A percentile compares a stretch with the other conserved stretches of the same genome.
Evolutionary conservation across 805 yeast genomes (phyloP).

Genomic region (Brettanomyces custersianus): DNA sequence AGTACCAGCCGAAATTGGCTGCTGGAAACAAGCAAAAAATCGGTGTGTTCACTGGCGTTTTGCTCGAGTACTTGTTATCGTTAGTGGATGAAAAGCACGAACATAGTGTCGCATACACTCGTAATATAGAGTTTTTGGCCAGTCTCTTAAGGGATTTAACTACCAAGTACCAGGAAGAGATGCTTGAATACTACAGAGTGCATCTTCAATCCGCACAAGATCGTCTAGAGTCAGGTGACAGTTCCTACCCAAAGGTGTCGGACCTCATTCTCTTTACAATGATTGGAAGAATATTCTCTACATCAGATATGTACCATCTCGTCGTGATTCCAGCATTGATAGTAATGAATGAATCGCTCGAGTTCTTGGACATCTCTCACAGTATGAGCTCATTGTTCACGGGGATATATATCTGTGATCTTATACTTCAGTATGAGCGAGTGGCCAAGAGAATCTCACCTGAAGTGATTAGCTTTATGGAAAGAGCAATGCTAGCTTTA

Average conservation of each 20-base stretch:
- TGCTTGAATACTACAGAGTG: slow-evolving; percentile 55
- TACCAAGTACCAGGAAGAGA: slow-evolving; percentile 51
- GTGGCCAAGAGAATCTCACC: slow-evolving; percentile 77
- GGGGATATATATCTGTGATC: slow-evolving; percentile 60
- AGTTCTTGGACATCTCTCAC: slow-evolving; percentile 33
- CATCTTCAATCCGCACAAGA: slow-evolving; percentile 47
- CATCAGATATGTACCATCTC: slow-evolving; percentile 92
- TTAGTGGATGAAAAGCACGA: slow-evolving; percentile 30
- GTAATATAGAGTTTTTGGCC: slow-evolving; percentile 30
- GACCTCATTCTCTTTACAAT: slow-evolving; percentile 64
- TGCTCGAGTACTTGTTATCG: slow-evolving; percentile 53
- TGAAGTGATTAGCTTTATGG: slow-evolving; percentile 56
- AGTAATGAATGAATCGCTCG: slow-evolving; percentile 61
- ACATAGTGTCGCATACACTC: slow-evolving; percentile 20
- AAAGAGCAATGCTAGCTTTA: slow-evolving; percentile 38
- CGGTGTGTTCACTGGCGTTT: slow-evolving; percentile 50
- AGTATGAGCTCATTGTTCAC: slow-evolving; percentile 29
- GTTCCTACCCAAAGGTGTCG: slow-evolving; percentile 29
- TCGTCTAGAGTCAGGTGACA: slow-evolving; percentile 31
- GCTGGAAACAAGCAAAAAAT: slow-evolving; percentile 74
- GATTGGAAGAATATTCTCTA: slow-evolving; percentile 75
- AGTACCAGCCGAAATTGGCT: slow-evolving; percentile 69
- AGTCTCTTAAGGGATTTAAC: slow-evolving; percentile 47
- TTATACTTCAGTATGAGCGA: slow-evolving; percentile 64
- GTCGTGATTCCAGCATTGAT: slow-evolving; percentile 79